Percentiles rank a stretch among this genome's conserved stretches.
phyloP scores from a whole-genome alignment of 1,284 basidiomycete genomes.

The Fomitopsis pinicola region DNA sequence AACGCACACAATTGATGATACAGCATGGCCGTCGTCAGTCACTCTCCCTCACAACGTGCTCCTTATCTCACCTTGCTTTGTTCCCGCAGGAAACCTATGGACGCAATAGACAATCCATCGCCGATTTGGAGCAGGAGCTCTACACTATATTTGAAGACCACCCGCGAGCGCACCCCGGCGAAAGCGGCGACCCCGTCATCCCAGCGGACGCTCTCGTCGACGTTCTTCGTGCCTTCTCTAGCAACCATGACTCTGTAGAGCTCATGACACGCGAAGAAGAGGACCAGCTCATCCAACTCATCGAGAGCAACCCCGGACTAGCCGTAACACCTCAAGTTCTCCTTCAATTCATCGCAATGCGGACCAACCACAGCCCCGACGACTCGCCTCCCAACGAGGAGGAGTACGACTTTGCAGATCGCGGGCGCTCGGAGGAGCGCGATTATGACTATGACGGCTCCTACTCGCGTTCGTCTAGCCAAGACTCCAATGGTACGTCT shows the following conservation, averaged over 20 bases:
- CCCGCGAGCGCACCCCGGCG: slow-evolving; percentile 50
- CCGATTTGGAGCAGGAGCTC: slow-evolving; percentile 64
- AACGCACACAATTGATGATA: not conserved
- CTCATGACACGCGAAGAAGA: slow-evolving; percentile 58
- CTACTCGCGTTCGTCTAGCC: slow-evolving; percentile 55
- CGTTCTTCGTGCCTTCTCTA: slow-evolving; percentile 57
- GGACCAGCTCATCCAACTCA: slow-evolving; percentile 47
- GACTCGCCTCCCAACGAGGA: slow-evolving; percentile 24
- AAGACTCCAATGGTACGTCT: slow-evolving; percentile 43
- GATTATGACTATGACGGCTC: slow-evolving; percentile 28
- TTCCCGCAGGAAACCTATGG: slow-evolving; percentile 30
- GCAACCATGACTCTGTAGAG: slow-evolving; percentile 51
- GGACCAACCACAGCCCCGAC: slow-evolving; percentile 40
- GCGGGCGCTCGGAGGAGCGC: slow-evolving; percentile 31
- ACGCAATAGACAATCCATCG: slow-evolving; percentile 60
- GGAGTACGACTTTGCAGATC: slow-evolving; percentile 13
- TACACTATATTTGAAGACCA: slow-evolving; percentile 62
- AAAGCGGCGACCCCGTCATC: slow-evolving; percentile 53
- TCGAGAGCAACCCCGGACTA: slow-evolving; percentile 56
- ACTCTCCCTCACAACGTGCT: not conserved
- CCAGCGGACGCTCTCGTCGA: slow-evolving; percentile 65
- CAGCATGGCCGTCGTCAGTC: not conserved
- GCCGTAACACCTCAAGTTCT: slow-evolving; percentile 66
- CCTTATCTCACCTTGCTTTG: not conserved
- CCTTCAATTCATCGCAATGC: slow-evolving; percentile 59